Percentiles rank a stretch among this genome's conserved stretches.
Conservation (phyloP, 1,284 basidiomycete genomes). For the Ceratobasidium sp. region DNA sequence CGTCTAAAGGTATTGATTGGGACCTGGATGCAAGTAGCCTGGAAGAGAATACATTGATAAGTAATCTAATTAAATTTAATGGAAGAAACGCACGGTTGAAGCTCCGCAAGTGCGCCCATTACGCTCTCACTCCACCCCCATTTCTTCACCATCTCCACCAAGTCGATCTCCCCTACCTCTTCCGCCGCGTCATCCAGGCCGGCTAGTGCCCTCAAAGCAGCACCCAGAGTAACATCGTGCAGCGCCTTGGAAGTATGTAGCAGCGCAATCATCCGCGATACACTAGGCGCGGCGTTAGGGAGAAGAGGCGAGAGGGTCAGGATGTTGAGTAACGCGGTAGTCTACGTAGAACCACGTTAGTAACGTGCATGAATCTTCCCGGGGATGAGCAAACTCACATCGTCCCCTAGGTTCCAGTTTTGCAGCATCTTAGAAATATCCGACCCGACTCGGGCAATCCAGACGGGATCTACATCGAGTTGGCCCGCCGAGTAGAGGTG, state of each 20-base stretch:
- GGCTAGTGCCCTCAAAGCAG: background rate
- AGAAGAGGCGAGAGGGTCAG: conserved; percentile 23
- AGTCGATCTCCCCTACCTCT: background rate
- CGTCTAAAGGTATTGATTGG: background rate
- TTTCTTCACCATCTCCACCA: conserved; percentile 24
- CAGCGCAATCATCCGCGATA: conserved; percentile 8
- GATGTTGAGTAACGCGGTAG: conserved; percentile 22
- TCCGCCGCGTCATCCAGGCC: conserved; percentile 1
- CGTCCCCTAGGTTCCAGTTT: conserved; percentile 25
- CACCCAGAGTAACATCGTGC: background rate
- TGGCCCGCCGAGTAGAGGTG: conserved; percentile 64
- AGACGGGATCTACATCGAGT: conserved; percentile 63
- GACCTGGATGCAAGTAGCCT: conserved; percentile 12
- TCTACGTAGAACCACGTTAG: background rate
- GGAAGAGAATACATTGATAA: background rate
- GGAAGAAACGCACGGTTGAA: conserved; percentile 49
- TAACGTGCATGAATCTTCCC: background rate
- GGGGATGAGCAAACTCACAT: background rate
- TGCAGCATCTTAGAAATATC: conserved; percentile 14
- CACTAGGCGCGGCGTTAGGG: conserved; percentile 12
- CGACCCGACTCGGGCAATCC: conserved; percentile 34
- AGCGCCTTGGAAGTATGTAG: background rate
- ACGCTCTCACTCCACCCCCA: conserved; percentile 46
- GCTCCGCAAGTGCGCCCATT: conserved; percentile 48
- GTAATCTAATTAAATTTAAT: conserved; percentile 19